Conservation (phyloP, 345 rosid genomes). For the Draba incana region DNA sequence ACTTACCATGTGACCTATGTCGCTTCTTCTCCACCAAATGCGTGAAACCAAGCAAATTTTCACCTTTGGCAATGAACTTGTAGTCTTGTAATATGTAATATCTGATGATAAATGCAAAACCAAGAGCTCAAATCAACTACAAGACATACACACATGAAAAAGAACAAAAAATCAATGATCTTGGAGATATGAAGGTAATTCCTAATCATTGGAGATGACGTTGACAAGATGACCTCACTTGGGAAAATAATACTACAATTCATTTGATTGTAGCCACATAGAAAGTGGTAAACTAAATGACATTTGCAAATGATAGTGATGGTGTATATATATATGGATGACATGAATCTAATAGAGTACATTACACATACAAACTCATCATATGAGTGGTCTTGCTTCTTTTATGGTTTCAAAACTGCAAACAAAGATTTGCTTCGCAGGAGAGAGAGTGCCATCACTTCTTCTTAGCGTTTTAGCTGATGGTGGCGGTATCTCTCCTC, state of each 20-base stretch:
- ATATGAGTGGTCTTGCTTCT: constrained; percentile 22
- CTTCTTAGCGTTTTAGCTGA: constrained; percentile 14
- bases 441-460: constrained; percentile 57
- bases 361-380: constrained; percentile 13
- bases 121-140: background rate
- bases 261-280: constrained; percentile 40
- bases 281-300: constrained; percentile 36
- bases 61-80: background rate
- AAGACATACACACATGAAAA: background rate
- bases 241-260: background rate
- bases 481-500: constrained; percentile 52
- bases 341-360: constrained; percentile 11
- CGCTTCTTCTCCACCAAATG: background rate
- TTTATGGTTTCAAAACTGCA: constrained; percentile 22
- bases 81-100: background rate
- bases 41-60: background rate
- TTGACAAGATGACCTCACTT: constrained; percentile 22
- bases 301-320: constrained; percentile 20
- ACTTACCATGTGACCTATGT: constrained; percentile 22
- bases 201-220: constrained; percentile 22
- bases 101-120: background rate
- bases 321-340: constrained; percentile 1
- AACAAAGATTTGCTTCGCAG: constrained; percentile 50
- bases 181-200: constrained; percentile 13
- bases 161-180: background rate